These are phyloP conservation scores for Gloeopeniophorella convolvens DNA, from an alignment of 768 basidiomycete species.

Conservation along the genomic window DNA sequence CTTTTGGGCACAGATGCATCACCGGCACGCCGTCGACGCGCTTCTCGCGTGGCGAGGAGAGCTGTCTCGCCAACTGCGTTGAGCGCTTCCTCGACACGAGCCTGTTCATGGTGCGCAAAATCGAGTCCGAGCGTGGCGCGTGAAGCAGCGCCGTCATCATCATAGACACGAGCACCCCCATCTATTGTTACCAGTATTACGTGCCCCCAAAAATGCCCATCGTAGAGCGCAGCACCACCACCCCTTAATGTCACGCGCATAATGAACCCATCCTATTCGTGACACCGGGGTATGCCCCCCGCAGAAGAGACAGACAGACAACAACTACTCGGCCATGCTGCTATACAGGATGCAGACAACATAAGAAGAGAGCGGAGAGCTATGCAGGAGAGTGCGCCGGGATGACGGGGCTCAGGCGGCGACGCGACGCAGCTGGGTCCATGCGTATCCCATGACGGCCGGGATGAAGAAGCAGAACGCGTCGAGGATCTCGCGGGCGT, in stretches of 20 bases:
- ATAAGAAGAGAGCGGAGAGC: neutral
- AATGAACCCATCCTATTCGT: neutral
- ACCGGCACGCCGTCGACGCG: slow-evolving; percentile 69
- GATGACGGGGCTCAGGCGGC: neutral
- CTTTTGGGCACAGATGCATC: slow-evolving; percentile 52
- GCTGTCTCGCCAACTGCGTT: slow-evolving; percentile 84
- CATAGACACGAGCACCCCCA: slow-evolving; percentile 23
- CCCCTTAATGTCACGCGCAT: neutral
- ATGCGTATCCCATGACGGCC: slow-evolving; percentile 42
- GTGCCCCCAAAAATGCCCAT: neutral
- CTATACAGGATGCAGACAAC: neutral
- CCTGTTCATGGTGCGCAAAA: slow-evolving; percentile 69
- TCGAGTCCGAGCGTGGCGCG: slow-evolving; percentile 39
- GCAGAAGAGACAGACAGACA: neutral
- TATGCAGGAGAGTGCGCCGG: neutral
- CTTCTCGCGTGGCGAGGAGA: slow-evolving; percentile 74
- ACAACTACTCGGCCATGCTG: neutral
- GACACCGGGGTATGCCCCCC: neutral
- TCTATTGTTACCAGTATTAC: too few relatives aligned
- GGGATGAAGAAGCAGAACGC: slow-evolving; percentile 72
- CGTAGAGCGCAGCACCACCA: neutral
- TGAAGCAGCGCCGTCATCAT: too few relatives aligned
- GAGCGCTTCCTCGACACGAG: slow-evolving; percentile 87
- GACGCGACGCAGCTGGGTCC: slow-evolving; percentile 23
- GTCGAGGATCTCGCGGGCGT: slow-evolving; percentile 48